Conservation (phyloP, 345 rosid species). For the Pistacia atlantica region DNA sequence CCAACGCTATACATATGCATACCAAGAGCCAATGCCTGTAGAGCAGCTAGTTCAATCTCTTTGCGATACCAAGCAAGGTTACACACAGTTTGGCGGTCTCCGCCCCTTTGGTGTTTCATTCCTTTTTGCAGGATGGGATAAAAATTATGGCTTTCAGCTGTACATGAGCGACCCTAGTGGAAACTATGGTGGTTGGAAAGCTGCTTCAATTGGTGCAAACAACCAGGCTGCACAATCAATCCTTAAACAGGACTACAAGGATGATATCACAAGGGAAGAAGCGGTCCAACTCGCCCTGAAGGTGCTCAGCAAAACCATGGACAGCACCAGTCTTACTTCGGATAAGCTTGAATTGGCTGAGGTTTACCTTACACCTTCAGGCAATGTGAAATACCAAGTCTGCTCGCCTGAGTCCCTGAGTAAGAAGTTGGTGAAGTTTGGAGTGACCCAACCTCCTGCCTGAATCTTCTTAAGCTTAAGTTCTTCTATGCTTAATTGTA, state of each 20-base stretch:
- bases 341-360: constrained; percentile 97
- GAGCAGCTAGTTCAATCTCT: constrained; percentile 97
- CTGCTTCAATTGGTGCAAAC: constrained; percentile 95
- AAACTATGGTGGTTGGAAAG: constrained; percentile 95
- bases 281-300: constrained; percentile 88
- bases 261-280: constrained; percentile 83
- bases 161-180: constrained; percentile 98
- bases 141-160: constrained; percentile 85
- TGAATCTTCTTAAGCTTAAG: constrained; percentile 52
- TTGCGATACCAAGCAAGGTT: constrained; percentile 95
- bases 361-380: constrained; percentile 73
- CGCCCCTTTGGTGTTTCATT: constrained; percentile 96
- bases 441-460: constrained; percentile 84
- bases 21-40: constrained; percentile 97
- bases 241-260: constrained; percentile 96
- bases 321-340: constrained; percentile 91
- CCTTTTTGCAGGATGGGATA: constrained; percentile 97
- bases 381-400: constrained; percentile 85
- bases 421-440: constrained; percentile 74
- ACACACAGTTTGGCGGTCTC: constrained; percentile 96
- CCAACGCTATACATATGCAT: constrained; percentile 81
- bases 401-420: constrained; percentile 73
- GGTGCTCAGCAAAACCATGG: constrained; percentile 98
- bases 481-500: neutral
- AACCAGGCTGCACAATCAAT: constrained; percentile 98